These are phyloP conservation scores for Saraca asoca DNA, from an alignment of 331 rosid species.

Conservation along the genomic window DNA sequence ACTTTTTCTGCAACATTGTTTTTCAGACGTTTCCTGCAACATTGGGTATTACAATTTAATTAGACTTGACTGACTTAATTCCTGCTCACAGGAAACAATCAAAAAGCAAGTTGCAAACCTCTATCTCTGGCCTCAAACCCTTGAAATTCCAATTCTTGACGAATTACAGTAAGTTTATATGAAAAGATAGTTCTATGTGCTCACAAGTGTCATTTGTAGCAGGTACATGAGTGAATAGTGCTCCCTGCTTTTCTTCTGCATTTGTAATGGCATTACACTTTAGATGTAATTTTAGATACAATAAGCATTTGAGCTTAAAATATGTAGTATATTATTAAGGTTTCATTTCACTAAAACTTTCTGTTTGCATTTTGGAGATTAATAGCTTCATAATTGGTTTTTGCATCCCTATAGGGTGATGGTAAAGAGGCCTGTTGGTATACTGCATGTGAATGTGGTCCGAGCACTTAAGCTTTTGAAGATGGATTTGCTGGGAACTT, in stretches of 20 bases:
- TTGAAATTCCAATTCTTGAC: constrained; percentile 80
- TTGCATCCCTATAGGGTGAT: constrained; percentile 48
- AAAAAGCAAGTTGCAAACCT: constrained; percentile 74
- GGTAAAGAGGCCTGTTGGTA: constrained; percentile 84
- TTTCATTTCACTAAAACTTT: constrained; percentile 13
- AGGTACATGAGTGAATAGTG: not conserved
- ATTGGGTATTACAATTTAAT: constrained; percentile 4
- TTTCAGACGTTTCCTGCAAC: not conserved
- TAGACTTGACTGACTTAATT: constrained; percentile 27
- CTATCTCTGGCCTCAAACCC: constrained; percentile 86
- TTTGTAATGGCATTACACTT: not conserved
- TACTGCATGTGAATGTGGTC: constrained; percentile 82
- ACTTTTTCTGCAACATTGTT: too few relatives aligned
- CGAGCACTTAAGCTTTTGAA: constrained; percentile 83
- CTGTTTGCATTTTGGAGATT: not conserved
- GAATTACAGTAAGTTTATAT: constrained; percentile 60
- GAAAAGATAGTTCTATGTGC: constrained; percentile 22
- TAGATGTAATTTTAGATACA: not conserved
- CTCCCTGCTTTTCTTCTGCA: not conserved
- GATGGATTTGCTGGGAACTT: constrained; percentile 86
- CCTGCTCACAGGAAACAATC: constrained; percentile 60
- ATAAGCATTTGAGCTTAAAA: constrained; percentile 9
- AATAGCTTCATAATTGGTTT: not conserved
- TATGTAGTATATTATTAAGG: not conserved
- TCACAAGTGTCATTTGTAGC: constrained; percentile 9